Conservation (phyloP, 106 monocot species). For the Platanthera zijinensis region DNA sequence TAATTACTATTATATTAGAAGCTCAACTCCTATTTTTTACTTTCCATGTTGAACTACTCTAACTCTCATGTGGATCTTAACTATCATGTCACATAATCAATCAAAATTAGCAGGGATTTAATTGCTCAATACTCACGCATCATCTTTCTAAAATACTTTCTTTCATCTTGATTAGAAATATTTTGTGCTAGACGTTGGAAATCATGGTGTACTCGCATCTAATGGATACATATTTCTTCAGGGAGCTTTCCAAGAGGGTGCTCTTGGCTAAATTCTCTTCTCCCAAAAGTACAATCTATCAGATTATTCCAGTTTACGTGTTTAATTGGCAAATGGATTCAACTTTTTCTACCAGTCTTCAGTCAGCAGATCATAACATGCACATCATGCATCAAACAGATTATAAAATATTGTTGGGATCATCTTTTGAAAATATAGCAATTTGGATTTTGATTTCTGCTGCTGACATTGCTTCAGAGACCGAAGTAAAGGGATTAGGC, state of each 20-base stretch:
- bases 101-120: background rate
- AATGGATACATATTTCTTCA: slow-evolving; percentile 14
- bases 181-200: background rate
- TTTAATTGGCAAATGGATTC: slow-evolving; percentile 25
- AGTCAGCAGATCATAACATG: slow-evolving; percentile 9
- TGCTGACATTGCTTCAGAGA: slow-evolving; percentile 22
- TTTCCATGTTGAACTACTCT: background rate
- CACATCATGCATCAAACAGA: slow-evolving; percentile 7
- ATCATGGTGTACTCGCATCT: background rate
- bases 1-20: background rate
- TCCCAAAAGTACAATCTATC: slow-evolving; percentile 33
- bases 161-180: background rate
- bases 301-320: slow-evolving; percentile 53
- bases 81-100: background rate
- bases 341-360: background rate
- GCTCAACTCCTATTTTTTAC: background rate
- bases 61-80: background rate
- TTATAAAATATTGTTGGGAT: slow-evolving; percentile 3
- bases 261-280: slow-evolving; percentile 42
- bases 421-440: slow-evolving; percentile 30
- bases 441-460: slow-evolving; percentile 58
- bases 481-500: slow-evolving; percentile 13
- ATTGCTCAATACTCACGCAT: background rate
- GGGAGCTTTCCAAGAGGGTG: slow-evolving; percentile 55
- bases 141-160: background rate